Conservation (phyloP, 2,329 filamentous ascomycete genomes). For the Epicoccum nigrum region DNA sequence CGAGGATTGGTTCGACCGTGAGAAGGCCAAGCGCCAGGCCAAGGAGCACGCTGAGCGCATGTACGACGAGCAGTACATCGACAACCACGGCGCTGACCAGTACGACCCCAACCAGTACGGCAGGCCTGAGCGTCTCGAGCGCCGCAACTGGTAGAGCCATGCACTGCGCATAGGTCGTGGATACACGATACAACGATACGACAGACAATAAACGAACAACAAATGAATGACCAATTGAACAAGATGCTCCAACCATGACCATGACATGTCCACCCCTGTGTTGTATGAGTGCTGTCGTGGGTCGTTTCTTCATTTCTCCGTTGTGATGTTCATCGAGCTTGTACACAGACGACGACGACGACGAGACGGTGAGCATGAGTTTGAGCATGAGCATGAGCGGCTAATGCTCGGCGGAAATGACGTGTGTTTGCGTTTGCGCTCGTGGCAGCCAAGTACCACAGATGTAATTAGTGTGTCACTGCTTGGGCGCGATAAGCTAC, state of each 20-base stretch:
- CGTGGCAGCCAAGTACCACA: conserved; percentile 8
- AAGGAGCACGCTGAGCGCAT: conserved; percentile 52
- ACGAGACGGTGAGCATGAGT: too few relatives aligned
- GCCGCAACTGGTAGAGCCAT: conserved; percentile 34
- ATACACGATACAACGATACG: background rate
- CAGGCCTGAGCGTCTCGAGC: conserved; percentile 41
- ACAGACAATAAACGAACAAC: too few relatives aligned
- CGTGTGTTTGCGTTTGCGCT: background rate
- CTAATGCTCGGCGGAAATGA: too few relatives aligned
- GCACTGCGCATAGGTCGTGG: conserved; percentile 2
- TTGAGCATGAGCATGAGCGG: too few relatives aligned
- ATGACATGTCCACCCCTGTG: too few relatives aligned
- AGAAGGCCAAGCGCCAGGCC: conserved; percentile 56
- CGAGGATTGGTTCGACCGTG: conserved; percentile 55
- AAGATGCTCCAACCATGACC: background rate
- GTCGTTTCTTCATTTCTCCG: background rate
- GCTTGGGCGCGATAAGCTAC: background rate
- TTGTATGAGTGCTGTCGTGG: background rate
- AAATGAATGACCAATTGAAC: background rate
- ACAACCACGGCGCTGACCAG: conserved; percentile 49
- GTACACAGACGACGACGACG: too few relatives aligned
- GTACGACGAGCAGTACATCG: conserved; percentile 58
- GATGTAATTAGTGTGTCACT: conserved; percentile 9
- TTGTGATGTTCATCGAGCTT: background rate
- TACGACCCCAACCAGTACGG: conserved; percentile 54